These are phyloP conservation scores for Antarctomyces pellizariae DNA, from an alignment of 495 filamentous ascomycete species.

Conservation along the genomic window DNA sequence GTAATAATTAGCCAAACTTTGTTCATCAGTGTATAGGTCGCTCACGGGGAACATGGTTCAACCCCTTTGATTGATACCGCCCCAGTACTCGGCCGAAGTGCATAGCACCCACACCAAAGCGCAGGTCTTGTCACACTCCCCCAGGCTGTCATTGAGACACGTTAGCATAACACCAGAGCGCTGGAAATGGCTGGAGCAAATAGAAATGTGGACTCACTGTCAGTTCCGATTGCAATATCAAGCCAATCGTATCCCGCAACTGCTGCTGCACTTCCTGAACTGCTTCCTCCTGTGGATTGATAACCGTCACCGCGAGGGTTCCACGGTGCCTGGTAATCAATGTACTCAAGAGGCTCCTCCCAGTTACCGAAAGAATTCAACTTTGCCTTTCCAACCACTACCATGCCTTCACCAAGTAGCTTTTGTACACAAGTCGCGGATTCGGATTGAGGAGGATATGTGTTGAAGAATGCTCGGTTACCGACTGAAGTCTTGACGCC, in stretches of 20 bases:
- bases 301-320: slow-evolving; percentile 36
- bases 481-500: slow-evolving; percentile 29
- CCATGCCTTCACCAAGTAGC: slow-evolving; percentile 34
- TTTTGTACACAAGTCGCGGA: slow-evolving; percentile 26
- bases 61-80: too few species aligned
- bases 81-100: too few species aligned
- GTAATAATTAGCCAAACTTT: too few species aligned
- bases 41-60: too few species aligned
- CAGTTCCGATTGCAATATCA: slow-evolving; percentile 26
- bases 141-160: too few species aligned
- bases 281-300: slow-evolving; percentile 22
- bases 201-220: slow-evolving; percentile 9
- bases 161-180: too few species aligned
- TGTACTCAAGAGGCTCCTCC: slow-evolving; percentile 13
- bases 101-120: too few species aligned
- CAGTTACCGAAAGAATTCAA: slow-evolving; percentile 35
- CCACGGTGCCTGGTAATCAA: slow-evolving; percentile 26
- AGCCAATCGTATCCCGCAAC: slow-evolving; percentile 30
- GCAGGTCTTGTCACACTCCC: too few species aligned
- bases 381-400: slow-evolving; percentile 35
- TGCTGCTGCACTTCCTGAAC: slow-evolving; percentile 23
- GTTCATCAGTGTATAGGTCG: too few species aligned
- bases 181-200: too few species aligned
- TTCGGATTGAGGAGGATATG: slow-evolving; percentile 22
- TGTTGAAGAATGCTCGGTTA: slow-evolving; percentile 29